A percentile compares a stretch with the other conserved stretches of the same genome.
Evolutionary conservation across 768 basidiomycete genomes (phyloP).

Genomic region (Boletus eberwhitei): DNA sequence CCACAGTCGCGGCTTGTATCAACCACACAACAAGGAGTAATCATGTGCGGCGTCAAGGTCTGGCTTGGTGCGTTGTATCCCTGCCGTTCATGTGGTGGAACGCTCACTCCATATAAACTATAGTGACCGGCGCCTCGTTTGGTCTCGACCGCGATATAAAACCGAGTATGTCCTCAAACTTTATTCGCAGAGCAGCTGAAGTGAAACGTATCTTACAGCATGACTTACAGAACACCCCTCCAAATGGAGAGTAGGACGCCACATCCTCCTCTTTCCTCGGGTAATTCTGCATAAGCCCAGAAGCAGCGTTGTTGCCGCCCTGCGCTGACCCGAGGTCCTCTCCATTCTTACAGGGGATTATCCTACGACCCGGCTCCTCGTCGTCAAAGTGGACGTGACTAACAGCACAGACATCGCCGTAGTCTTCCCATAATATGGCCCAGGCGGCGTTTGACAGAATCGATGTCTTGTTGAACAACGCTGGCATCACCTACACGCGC

Average conservation of each 20-base stretch:
- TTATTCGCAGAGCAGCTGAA: neutral
- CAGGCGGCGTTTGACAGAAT: neutral
- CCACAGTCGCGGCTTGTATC: neutral
- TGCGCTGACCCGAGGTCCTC: slow-evolving; percentile 34
- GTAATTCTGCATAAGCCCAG: slow-evolving; percentile 12
- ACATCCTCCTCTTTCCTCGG: neutral
- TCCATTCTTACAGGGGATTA: neutral
- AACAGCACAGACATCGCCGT: neutral
- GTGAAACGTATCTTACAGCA: neutral
- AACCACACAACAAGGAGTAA: neutral
- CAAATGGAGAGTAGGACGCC: neutral
- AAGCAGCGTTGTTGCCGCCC: slow-evolving; percentile 38
- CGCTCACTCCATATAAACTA: neutral
- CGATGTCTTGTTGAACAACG: neutral
- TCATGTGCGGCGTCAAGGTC: neutral
- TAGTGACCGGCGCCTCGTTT: slow-evolving; percentile 33
- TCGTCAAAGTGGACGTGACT: neutral
- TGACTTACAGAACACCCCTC: neutral
- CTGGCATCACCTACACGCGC: neutral
- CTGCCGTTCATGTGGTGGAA: neutral
- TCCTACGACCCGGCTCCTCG: neutral
- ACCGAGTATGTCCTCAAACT: slow-evolving; percentile 27
- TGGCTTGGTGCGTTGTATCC: neutral
- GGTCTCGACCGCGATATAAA: slow-evolving; percentile 34
- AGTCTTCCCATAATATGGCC: neutral